Percentiles rank a stretch among this genome's conserved stretches.
phyloP scores from a whole-genome alignment of 2,329 filamentous ascomycete genomes.

The Fusarium subtropicale region DNA sequence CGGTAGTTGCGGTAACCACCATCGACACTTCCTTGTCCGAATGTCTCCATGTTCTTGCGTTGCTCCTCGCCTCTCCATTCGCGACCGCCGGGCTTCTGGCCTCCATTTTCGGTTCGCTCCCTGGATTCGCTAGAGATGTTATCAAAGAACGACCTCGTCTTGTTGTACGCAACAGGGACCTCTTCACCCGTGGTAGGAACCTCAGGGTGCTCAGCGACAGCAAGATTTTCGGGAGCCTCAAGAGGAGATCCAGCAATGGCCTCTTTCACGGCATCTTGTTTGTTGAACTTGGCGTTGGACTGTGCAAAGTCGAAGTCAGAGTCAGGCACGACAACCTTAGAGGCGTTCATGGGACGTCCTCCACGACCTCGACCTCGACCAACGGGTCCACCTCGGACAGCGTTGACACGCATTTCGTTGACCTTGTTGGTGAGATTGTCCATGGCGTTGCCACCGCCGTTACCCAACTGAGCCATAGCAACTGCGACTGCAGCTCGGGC shows the following conservation, averaged over 20 bases:
- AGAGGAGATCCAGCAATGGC: conserved; percentile 82
- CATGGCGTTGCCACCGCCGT: conserved; percentile 61
- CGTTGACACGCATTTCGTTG: conserved; percentile 77
- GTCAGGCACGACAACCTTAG: conserved; percentile 87
- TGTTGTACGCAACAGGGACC: conserved; percentile 78
- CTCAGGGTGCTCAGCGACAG: conserved; percentile 53
- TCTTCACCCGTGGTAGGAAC: conserved; percentile 55
- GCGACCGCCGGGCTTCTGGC: conserved; percentile 77
- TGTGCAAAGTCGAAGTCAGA: conserved; percentile 91
- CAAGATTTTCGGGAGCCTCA: conserved; percentile 60
- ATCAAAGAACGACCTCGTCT: conserved; percentile 92
- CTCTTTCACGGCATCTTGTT: conserved; percentile 78
- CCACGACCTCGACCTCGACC: conserved; percentile 64
- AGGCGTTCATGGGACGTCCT: conserved; percentile 58
- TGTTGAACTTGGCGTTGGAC: conserved; percentile 62
- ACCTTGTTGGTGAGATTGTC: conserved; percentile 81
- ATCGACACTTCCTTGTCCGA: conserved; percentile 95
- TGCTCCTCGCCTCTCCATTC: conserved; percentile 95
- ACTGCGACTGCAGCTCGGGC: conserved; percentile 82
- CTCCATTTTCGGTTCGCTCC: conserved; percentile 81
- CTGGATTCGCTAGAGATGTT: conserved; percentile 96
- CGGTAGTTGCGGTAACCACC: conserved; percentile 81
- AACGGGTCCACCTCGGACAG: conserved; percentile 59
- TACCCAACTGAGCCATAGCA: conserved; percentile 78
- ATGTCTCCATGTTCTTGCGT: conserved; percentile 96